Evolutionary conservation across 148 eudicot species (phyloP).

Genomic region (Chenopodium berlandieri): DNA sequence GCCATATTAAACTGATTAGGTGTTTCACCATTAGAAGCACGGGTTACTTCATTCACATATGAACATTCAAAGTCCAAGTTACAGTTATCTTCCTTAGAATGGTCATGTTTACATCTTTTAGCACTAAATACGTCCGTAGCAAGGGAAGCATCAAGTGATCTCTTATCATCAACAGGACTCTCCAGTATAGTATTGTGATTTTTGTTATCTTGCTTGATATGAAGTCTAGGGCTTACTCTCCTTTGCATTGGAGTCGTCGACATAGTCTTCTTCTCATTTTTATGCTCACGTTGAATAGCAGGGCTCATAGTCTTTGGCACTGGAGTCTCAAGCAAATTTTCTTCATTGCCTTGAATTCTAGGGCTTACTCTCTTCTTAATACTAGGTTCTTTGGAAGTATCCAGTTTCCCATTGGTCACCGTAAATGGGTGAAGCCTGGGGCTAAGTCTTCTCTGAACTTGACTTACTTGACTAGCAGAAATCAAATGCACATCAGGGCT

Average conservation of each 20-base stretch:
- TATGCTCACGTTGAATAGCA: not conserved
- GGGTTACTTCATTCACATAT: not conserved
- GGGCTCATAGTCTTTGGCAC: constrained; percentile 14
- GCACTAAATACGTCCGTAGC: not conserved
- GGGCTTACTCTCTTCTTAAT: constrained; percentile 12
- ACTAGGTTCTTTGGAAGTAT: constrained; percentile 4
- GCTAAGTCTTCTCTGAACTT: constrained; percentile 22
- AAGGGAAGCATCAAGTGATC: constrained; percentile 1
- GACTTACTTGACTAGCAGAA: not conserved
- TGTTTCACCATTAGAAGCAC: constrained; percentile 10
- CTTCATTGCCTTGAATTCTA: not conserved
- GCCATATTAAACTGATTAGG: not conserved
- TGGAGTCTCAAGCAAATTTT: not conserved
- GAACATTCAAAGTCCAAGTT: not conserved
- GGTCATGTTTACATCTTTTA: constrained; percentile 23
- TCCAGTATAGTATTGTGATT: not conserved
- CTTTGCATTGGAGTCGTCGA: not conserved
- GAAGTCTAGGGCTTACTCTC: constrained; percentile 24
- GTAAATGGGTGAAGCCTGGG: constrained; percentile 20
- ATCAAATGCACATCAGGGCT: not conserved
- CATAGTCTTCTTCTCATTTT: not conserved
- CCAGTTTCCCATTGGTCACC: not conserved
- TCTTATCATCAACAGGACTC: not conserved
- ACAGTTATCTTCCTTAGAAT: not conserved
- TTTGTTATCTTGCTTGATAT: constrained; percentile 10